phyloP scores from a whole-genome alignment of 169 alveolate species.

The Plasmodium gonderi region DNA sequence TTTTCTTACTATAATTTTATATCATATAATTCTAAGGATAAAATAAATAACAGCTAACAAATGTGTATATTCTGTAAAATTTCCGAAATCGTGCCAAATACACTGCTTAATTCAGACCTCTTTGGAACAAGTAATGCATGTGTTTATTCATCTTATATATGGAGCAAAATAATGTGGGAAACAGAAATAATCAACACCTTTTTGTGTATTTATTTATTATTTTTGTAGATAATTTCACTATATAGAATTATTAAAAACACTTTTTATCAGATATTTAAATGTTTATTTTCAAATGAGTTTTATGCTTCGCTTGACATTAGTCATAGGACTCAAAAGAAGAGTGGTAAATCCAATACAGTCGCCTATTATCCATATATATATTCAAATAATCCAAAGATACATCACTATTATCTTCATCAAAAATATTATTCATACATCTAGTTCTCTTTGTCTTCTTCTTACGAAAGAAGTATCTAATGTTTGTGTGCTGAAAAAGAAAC shows the following conservation, averaged over 20 bases:
- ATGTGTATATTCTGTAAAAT: background rate
- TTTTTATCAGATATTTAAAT: no score
- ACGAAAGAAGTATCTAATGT: background rate
- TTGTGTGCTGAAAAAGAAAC: background rate
- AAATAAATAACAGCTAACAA: background rate
- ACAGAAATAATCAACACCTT: background rate
- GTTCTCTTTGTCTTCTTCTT: background rate
- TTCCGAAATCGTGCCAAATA: background rate
- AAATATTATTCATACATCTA: background rate
- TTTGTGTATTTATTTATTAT: background rate
- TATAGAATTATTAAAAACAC: background rate
- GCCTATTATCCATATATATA: background rate
- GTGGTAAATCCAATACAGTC: background rate
- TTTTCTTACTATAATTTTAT: background rate
- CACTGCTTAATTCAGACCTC: background rate
- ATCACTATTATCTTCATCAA: background rate
- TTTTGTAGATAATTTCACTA: background rate
- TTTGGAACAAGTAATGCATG: background rate
- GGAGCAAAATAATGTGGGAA: background rate
- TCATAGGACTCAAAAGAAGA: background rate
- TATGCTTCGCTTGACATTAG: background rate
- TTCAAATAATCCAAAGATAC: background rate
- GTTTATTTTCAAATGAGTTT: background rate
- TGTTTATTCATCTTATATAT: background rate
- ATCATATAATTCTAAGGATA: background rate